These are phyloP conservation scores for Crithidia thermophila DNA, from an alignment of 208 protist species.

Conservation along the genomic window DNA sequence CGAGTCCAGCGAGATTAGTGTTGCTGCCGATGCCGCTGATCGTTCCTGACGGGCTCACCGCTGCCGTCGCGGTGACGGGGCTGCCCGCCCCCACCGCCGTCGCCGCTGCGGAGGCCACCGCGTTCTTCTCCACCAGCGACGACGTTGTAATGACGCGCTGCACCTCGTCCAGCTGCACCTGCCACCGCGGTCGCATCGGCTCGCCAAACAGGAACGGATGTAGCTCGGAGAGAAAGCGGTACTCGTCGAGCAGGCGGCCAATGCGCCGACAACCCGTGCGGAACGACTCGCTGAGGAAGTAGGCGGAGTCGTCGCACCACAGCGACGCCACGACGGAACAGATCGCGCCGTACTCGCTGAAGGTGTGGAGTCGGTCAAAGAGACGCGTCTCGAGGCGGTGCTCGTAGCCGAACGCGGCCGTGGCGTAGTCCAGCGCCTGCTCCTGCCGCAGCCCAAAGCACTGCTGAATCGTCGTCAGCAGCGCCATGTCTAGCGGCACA, in stretches of 20 bases:
- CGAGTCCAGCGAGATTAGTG: neutral
- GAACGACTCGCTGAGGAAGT: constrained; percentile 70
- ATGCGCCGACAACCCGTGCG: constrained; percentile 52
- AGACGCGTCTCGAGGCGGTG: constrained; percentile 64
- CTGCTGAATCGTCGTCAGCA: constrained; percentile 72
- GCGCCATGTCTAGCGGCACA: constrained; percentile 55
- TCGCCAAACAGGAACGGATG: constrained; percentile 82
- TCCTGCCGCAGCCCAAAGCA: constrained; percentile 68
- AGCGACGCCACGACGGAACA: constrained; percentile 59
- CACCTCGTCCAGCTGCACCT: constrained; percentile 90
- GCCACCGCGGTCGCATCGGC: constrained; percentile 82
- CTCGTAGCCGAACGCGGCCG: constrained; percentile 81
- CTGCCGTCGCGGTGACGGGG: neutral
- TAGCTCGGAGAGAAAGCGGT: constrained; percentile 76
- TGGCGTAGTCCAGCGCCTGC: constrained; percentile 62
- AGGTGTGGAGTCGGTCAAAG: constrained; percentile 58
- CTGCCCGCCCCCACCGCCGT: constrained; percentile 13
- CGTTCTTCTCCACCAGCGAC: constrained; percentile 31
- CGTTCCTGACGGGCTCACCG: neutral
- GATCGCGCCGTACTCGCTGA: constrained; percentile 60
- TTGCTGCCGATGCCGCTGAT: neutral
- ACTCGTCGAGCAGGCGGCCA: constrained; percentile 66
- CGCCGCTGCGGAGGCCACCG: constrained; percentile 24
- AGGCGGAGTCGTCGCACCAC: constrained; percentile 83
- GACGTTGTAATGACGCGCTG: constrained; percentile 80